Conservation (phyloP, 345 rosid genomes). For the Gynandropsis gynandra region DNA sequence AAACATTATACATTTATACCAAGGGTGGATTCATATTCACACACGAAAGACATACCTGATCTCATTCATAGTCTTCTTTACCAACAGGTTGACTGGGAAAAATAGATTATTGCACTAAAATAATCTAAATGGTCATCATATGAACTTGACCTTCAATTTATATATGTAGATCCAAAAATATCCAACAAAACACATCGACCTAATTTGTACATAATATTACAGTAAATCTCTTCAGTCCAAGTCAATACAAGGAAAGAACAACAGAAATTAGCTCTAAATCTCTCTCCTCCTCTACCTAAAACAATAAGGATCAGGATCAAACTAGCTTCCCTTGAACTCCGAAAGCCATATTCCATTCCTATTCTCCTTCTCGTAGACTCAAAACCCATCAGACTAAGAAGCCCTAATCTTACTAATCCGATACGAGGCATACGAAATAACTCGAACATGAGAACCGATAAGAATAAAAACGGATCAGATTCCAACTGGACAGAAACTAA, state of each 20-base stretch:
- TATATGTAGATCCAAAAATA: no score
- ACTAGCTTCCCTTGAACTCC: not conserved
- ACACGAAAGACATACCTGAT: no score
- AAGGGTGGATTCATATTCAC: no score
- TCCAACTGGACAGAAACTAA: constrained; percentile 4
- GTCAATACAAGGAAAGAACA: no score
- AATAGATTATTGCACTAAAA: not conserved
- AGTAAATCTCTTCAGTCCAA: no score
- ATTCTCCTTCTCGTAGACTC: constrained; percentile 17
- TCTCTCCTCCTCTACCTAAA: not conserved
- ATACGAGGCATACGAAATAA: constrained; percentile 3
- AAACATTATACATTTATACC: no score
- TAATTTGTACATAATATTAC: no score
- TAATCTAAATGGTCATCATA: no score
- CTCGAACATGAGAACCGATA: not conserved
- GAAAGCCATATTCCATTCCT: not conserved
- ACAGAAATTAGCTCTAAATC: not conserved
- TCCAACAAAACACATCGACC: no score
- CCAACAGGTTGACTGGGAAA: no score
- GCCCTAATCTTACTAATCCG: not conserved
- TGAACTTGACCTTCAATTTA: no score
- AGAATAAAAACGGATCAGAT: not conserved
- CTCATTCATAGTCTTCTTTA: no score
- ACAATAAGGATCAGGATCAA: constrained; percentile 1
- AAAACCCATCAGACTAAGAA: constrained; percentile 9